These are phyloP conservation scores for Phragmites australis DNA, from an alignment of 176 grass and related monocot species.

Conservation along the genomic window DNA sequence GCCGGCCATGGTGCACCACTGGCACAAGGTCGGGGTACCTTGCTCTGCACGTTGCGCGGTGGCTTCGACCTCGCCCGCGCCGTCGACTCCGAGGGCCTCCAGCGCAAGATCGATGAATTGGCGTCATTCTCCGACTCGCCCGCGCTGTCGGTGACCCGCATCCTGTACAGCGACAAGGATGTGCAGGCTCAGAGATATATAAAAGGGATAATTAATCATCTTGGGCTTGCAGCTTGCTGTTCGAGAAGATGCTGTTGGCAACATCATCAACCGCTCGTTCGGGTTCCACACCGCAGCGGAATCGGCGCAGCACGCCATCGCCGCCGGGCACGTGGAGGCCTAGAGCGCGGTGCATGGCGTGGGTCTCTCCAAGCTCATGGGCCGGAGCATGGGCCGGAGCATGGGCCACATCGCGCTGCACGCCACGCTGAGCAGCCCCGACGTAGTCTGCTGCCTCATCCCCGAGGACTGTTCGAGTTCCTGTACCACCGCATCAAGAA, in stretches of 20 bases:
- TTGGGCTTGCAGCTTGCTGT: slow-evolving; percentile 48
- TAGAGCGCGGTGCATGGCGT: background rate
- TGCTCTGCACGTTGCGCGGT: background rate
- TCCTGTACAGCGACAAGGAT: slow-evolving; percentile 85
- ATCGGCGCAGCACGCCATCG: background rate
- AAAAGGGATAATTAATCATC: slow-evolving; percentile 76
- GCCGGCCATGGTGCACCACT: background rate
- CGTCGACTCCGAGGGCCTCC: slow-evolving; percentile 65
- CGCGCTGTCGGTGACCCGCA: slow-evolving; percentile 78
- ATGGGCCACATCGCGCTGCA: background rate
- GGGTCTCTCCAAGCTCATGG: background rate
- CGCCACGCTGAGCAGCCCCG: background rate
- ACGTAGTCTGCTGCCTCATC: background rate
- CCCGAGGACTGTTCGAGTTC: background rate
- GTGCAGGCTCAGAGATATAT: slow-evolving; percentile 83
- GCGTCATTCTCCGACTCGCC: slow-evolving; percentile 85
- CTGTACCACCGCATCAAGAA: background rate
- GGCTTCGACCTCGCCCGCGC: background rate
- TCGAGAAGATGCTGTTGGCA: slow-evolving; percentile 81
- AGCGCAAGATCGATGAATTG: slow-evolving; percentile 84
- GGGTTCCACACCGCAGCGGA: background rate
- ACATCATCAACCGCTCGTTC: slow-evolving; percentile 74
- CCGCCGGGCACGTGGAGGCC: background rate
- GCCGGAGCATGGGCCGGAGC: background rate
- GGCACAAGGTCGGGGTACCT: background rate